Evolutionary conservation across 2,329 filamentous ascomycete genomes (phyloP), one percentile per base, ranked within the genome.

Genomic region (Monilinia polystroma): DNA sequence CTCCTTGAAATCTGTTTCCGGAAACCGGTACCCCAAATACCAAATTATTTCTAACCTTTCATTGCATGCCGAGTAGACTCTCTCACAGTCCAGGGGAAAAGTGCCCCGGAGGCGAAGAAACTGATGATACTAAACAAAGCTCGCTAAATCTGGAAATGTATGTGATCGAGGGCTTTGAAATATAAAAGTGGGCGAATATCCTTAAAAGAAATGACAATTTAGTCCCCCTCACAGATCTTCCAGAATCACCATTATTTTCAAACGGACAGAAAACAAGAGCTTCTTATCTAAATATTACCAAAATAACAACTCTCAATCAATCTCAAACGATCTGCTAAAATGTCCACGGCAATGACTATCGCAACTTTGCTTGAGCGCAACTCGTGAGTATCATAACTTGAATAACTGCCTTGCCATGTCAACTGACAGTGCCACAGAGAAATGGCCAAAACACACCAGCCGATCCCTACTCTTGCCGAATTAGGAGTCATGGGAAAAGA

Each of bases 401-500:
- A 6, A 3, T 35, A 23, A 49, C 23, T 49, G 6, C 23, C 18
- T 35, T 5, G 18, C n/a, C 20, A 38, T 18, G 18, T 32, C 23
- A 20, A 26, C 43, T 35, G 16, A 35, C 14, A 20, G 14, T 38
- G 16, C 5, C 16, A 29, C 16, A 47, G 63, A 43, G 52, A 57
- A 4, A n/a, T 64, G 59, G 53, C 62, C 10, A 32, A 64, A 41
- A 68, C 35, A 16, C 66, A 69, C 55, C 53, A 68, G 18, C 52
- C 65, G 38, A 67, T 67, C 38, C 66, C 69, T 18, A 67, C 38
- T 14, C 52, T 68, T 12, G 53, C 60, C 10, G 67, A 69, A 53
- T 14, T 71, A 10, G 7, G 11, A 12, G 63, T 20, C 10, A 55
- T 60, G 43, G 52, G 55, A 11, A 45, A 59, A 4, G 62, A 68